phyloP scores from a whole-genome alignment of 2,329 filamentous ascomycete species.

The Gnomoniopsis sp. region DNA sequence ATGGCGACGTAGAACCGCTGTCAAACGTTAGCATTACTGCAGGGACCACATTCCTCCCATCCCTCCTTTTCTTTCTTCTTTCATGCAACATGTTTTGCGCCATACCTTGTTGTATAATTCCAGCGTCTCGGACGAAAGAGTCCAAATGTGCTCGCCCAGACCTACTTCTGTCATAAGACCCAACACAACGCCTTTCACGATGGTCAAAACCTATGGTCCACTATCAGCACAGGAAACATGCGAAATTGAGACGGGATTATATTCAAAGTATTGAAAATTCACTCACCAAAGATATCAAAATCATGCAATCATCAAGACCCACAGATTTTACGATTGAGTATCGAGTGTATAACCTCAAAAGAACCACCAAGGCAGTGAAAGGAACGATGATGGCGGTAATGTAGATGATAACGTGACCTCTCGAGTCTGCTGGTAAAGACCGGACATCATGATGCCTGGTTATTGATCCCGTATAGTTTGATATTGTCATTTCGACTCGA shows the following conservation, averaged over 20 bases:
- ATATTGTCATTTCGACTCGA: too few species aligned
- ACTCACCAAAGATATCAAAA: neutral
- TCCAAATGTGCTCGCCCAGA: constrained; percentile 3
- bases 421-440: too few species aligned
- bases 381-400: neutral
- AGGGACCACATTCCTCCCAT: too few species aligned
- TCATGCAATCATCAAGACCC: neutral
- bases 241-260: neutral
- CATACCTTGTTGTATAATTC: constrained; percentile 6
- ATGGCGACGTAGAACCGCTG: constrained; percentile 8
- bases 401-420: neutral
- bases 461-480: too few species aligned
- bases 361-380: neutral
- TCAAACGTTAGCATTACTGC: too few species aligned
- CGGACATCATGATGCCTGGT: too few species aligned
- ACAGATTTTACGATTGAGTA: neutral
- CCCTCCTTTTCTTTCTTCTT: too few species aligned
- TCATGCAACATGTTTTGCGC: too few species aligned
- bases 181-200: neutral
- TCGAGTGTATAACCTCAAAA: constrained; percentile 1
- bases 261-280: too few species aligned
- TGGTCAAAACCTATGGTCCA: neutral
- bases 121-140: neutral
- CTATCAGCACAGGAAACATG: neutral
- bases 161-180: constrained; percentile 4